A percentile compares a stretch with the other conserved stretches of the same genome.
Conservation (phyloP, 73 alveolate genomes). For the Paramecium octaurelia region DNA sequence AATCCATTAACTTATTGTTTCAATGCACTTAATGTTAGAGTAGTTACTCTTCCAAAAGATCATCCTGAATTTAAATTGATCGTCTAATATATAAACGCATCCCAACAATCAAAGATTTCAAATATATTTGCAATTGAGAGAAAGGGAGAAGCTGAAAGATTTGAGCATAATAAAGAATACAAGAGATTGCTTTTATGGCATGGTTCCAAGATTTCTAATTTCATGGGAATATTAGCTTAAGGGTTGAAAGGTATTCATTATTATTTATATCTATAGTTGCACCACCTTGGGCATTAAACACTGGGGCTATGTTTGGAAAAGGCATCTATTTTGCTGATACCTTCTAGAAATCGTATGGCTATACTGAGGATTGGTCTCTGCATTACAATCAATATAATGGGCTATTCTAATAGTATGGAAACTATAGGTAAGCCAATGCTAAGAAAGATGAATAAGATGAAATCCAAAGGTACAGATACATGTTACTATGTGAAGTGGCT, state of each 20-base stretch:
- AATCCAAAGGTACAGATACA: slow-evolving; percentile 33
- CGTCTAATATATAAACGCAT: slow-evolving; percentile 70
- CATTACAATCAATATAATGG: not conserved
- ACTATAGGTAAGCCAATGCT: not conserved
- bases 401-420: not conserved
- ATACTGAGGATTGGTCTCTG: slow-evolving; percentile 58
- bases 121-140: slow-evolving; percentile 79
- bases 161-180: slow-evolving; percentile 65
- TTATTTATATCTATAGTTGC: slow-evolving; percentile 66
- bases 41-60: slow-evolving; percentile 68
- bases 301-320: slow-evolving; percentile 89
- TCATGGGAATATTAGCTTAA: slow-evolving; percentile 78
- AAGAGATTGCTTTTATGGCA: slow-evolving; percentile 90
- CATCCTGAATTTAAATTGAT: slow-evolving; percentile 80
- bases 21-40: slow-evolving; percentile 76
- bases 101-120: slow-evolving; percentile 59
- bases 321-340: slow-evolving; percentile 96
- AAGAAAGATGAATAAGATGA: slow-evolving; percentile 63
- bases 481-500: slow-evolving; percentile 94
- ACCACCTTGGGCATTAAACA: slow-evolving; percentile 86
- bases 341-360: slow-evolving; percentile 72
- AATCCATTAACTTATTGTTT: slow-evolving; percentile 92
- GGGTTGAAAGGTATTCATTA: slow-evolving; percentile 30
- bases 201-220: slow-evolving; percentile 89
- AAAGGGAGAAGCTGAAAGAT: slow-evolving; percentile 77